These are phyloP conservation scores for Dothidotthia symphoricarpi DNA, from an alignment of 2,329 filamentous ascomycete genomes.

Conservation along the genomic window DNA sequence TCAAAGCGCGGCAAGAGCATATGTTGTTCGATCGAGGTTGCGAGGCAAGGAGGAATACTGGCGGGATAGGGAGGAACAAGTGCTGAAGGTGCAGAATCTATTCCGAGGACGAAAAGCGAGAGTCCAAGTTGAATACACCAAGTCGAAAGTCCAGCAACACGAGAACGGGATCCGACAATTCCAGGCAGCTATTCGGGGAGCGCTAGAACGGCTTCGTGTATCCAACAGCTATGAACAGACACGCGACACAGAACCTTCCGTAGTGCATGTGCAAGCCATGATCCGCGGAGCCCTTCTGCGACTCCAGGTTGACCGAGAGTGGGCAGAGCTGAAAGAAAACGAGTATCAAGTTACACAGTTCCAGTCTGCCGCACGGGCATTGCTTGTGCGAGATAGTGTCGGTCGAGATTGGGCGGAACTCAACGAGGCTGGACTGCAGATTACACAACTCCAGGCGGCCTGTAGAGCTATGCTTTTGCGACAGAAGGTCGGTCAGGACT, in stretches of 20 bases:
- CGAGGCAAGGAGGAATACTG: constrained; percentile 64
- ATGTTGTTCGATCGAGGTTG: constrained; percentile 66
- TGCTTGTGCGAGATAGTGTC: constrained; percentile 50
- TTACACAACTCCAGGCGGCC: constrained; percentile 51
- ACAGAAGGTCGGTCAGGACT: constrained; percentile 50
- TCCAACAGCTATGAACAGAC: constrained; percentile 59
- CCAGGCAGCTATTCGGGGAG: constrained; percentile 57
- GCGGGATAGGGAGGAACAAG: constrained; percentile 67
- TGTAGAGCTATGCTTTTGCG: constrained; percentile 67
- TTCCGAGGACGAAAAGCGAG: constrained; percentile 64
- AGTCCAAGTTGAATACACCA: constrained; percentile 48
- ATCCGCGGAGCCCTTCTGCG: constrained; percentile 67
- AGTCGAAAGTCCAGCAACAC: constrained; percentile 47
- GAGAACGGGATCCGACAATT: constrained; percentile 50
- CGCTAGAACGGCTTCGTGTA: constrained; percentile 44
- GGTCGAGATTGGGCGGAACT: constrained; percentile 26
- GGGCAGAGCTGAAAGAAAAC: constrained; percentile 45
- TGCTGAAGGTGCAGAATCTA: constrained; percentile 79
- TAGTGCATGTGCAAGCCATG: constrained; percentile 51
- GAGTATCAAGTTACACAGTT: constrained; percentile 47
- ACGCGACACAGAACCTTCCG: constrained; percentile 62
- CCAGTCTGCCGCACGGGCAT: constrained; percentile 46
- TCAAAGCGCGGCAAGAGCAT: constrained; percentile 76
- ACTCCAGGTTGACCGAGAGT: constrained; percentile 50
- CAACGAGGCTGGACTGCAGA: constrained; percentile 57